These are phyloP conservation scores for Microdochium nivale DNA, from an alignment of 2,329 filamentous ascomycete species.

Conservation along the genomic window DNA sequence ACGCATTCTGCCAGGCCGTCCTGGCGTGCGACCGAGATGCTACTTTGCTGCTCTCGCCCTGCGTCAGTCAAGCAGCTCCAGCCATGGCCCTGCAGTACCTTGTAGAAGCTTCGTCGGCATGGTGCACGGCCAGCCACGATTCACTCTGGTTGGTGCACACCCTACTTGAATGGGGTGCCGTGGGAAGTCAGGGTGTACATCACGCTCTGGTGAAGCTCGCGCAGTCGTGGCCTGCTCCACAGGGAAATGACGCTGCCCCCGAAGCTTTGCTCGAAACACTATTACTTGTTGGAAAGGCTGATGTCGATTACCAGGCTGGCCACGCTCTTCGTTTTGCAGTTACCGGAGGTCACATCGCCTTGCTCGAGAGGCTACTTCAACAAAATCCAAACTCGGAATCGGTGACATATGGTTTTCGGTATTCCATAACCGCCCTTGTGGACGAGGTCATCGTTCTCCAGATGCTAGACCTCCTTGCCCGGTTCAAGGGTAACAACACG, in stretches of 20 bases:
- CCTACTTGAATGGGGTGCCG: conserved; percentile 1
- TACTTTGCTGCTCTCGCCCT: background rate
- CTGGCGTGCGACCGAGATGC: background rate
- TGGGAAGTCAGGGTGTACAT: background rate
- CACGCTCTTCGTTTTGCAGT: background rate
- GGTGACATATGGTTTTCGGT: background rate
- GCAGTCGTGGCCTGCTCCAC: background rate
- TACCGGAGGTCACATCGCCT: background rate
- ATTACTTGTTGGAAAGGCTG: background rate
- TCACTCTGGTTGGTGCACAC: background rate
- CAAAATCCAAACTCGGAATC: background rate
- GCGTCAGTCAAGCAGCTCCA: background rate
- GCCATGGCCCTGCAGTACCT: background rate
- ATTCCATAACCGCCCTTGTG: background rate
- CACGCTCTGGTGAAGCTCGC: background rate
- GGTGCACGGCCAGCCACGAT: background rate
- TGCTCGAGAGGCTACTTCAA: background rate
- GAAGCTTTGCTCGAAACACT: background rate
- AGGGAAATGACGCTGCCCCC: background rate
- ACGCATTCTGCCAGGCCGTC: background rate
- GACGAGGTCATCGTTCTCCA: background rate
- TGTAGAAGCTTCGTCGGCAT: background rate
- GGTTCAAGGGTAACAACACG: background rate
- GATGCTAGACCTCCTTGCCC: background rate
- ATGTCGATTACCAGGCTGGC: background rate